Evolutionary conservation across 805 yeast genomes (phyloP).

Genomic region (Yueomyces sinensis): DNA sequence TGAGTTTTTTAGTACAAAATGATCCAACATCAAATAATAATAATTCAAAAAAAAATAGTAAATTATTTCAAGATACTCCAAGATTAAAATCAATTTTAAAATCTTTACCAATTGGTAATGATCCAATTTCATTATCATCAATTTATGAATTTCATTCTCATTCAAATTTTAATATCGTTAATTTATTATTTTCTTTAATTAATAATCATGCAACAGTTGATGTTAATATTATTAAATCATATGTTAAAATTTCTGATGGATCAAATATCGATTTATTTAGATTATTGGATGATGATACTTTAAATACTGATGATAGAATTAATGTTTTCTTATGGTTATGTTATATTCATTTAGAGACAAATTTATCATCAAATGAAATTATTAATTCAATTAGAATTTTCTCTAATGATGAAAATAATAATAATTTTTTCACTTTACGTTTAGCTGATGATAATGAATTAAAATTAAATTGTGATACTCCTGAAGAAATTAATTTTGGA

Average conservation of each 20-base stretch:
- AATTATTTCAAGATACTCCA: constrained; percentile 76
- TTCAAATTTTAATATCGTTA: constrained; percentile 49
- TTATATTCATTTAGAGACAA: constrained; percentile 70
- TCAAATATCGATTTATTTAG: constrained; percentile 37
- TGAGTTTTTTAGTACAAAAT: constrained; percentile 41
- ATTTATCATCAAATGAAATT: constrained; percentile 38
- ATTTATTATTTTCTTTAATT: constrained; percentile 61
- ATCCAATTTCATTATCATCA: constrained; percentile 34
- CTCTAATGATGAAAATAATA: not conserved
- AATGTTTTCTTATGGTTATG: constrained; percentile 70
- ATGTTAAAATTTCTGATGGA: constrained; percentile 24
- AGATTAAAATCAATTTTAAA: constrained; percentile 80
- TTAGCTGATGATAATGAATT: constrained; percentile 3
- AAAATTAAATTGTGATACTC: constrained; percentile 17
- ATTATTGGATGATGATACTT: constrained; percentile 49
- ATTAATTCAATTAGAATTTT: constrained; percentile 12
- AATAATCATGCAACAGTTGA: constrained; percentile 45
- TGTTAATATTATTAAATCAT: constrained; percentile 15
- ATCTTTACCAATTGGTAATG: constrained; percentile 22
- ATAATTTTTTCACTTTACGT: not conserved
- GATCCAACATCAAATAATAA: constrained; percentile 54
- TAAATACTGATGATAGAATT: constrained; percentile 55
- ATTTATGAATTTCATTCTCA: constrained; percentile 38
- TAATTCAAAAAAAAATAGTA: constrained; percentile 83
- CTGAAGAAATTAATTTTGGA: constrained; percentile 19